Conservation (phyloP, 331 rosid genomes). For the Saraca asoca region DNA sequence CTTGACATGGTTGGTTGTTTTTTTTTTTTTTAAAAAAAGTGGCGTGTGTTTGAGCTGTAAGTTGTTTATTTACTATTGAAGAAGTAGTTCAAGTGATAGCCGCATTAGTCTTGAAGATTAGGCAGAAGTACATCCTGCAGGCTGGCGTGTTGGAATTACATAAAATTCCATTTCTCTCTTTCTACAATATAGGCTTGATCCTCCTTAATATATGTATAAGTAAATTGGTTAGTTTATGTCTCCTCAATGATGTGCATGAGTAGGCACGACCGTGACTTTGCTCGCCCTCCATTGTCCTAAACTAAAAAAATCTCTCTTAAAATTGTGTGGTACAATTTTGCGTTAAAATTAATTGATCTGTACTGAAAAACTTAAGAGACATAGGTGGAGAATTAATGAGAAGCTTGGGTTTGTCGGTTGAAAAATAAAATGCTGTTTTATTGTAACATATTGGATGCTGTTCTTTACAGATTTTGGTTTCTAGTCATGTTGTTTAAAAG, state of each 20-base stretch:
- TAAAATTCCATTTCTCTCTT: too few species aligned
- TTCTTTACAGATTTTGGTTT: too few species aligned
- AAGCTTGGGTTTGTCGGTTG: neutral
- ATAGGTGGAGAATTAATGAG: neutral
- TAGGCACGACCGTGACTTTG: conserved; percentile 7
- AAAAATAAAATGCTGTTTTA: neutral
- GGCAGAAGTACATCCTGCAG: too few species aligned
- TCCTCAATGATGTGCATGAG: neutral
- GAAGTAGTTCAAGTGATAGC: too few species aligned
- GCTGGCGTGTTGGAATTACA: too few species aligned
- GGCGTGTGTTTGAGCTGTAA: conserved; percentile 22
- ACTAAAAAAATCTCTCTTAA: neutral
- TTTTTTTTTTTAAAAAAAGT: conserved; percentile 3
- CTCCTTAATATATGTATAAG: neutral
- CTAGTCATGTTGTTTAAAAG: too few species aligned
- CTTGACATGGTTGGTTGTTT: neutral
- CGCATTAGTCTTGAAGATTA: too few species aligned
- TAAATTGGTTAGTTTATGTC: conserved; percentile 31
- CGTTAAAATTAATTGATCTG: conserved; percentile 6
- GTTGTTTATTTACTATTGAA: neutral
- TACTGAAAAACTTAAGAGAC: neutral
- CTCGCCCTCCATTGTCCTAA: conserved; percentile 6
- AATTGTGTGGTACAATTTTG: neutral
- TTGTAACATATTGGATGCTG: too few species aligned
- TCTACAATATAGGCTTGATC: too few species aligned